These are phyloP conservation scores for Lolium rigidum DNA, from an alignment of 176 grass and related monocot species.

Conservation along the genomic window DNA sequence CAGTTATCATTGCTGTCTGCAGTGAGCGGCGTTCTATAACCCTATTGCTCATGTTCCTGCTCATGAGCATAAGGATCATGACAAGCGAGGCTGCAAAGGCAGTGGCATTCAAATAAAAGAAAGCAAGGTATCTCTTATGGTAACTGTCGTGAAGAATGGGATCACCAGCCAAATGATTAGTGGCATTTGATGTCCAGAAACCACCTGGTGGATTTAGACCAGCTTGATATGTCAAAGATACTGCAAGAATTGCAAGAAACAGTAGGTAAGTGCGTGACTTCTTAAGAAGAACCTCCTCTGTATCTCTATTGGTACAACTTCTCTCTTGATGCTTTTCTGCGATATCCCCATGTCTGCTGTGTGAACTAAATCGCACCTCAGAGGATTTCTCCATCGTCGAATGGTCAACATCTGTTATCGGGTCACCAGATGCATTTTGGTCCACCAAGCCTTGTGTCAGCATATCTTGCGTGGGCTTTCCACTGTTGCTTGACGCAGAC, in stretches of 20 bases:
- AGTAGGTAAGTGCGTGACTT: conserved; percentile 29
- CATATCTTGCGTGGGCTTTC: background rate
- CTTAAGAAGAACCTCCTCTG: background rate
- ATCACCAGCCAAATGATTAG: conserved; percentile 17
- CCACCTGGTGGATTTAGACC: conserved; percentile 45
- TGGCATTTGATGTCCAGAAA: conserved; percentile 25
- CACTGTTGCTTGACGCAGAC: background rate
- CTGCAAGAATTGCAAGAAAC: conserved; percentile 37
- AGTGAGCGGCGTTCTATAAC: conserved; percentile 24
- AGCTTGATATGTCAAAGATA: conserved; percentile 34
- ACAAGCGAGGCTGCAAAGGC: conserved; percentile 36
- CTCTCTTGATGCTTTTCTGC: background rate
- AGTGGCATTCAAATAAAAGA: conserved; percentile 35
- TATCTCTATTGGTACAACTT: background rate
- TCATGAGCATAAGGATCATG: conserved; percentile 37
- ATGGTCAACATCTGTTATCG: background rate
- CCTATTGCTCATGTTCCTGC: conserved; percentile 33
- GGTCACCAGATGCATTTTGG: background rate
- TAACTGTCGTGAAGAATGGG: conserved; percentile 30
- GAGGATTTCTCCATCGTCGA: background rate
- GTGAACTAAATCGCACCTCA: background rate
- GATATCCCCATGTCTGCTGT: background rate
- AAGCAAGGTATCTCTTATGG: conserved; percentile 24
- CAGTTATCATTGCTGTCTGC: conserved; percentile 30
- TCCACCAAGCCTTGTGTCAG: background rate